phyloP scores from a whole-genome alignment of 2,329 filamentous ascomycete species.

The Nothopassalora personata region DNA sequence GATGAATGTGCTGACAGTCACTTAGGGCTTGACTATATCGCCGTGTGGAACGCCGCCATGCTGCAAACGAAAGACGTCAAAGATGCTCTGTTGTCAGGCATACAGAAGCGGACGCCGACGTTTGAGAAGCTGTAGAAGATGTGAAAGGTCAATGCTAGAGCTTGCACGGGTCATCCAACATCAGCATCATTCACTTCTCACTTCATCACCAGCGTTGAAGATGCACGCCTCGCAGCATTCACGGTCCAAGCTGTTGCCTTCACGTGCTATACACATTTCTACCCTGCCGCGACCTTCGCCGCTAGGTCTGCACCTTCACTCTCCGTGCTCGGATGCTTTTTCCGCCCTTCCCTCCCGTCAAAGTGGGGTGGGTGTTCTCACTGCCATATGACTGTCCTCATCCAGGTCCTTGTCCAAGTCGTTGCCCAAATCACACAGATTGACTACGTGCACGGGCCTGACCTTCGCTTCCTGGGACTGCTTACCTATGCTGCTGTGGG shows the following conservation, averaged over 20 bases:
- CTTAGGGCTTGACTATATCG: constrained; percentile 19
- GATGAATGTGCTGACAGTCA: background rate
- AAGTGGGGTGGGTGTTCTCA: background rate
- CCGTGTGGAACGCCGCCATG: constrained; percentile 25
- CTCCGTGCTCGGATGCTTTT: background rate
- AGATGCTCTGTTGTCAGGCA: constrained; percentile 18
- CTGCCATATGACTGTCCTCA: background rate
- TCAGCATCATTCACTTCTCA: background rate
- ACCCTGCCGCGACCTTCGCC: background rate
- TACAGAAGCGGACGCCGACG: constrained; percentile 21
- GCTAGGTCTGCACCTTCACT: background rate
- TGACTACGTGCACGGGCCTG: background rate
- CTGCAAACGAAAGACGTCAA: constrained; percentile 22
- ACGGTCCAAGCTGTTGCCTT: background rate
- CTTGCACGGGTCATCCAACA: background rate
- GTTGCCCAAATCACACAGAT: background rate
- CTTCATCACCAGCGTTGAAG: background rate
- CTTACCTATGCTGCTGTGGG: background rate
- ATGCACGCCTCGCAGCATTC: background rate
- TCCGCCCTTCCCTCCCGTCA: too few relatives aligned
- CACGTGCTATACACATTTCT: background rate
- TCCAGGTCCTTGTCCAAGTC: background rate
- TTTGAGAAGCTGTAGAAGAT: constrained; percentile 20
- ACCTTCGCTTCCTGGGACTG: background rate
- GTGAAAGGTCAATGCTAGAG: background rate